These are phyloP conservation scores for Euphorbia celastroides DNA, from an alignment of 441 rosid species.

Conservation along the genomic window DNA sequence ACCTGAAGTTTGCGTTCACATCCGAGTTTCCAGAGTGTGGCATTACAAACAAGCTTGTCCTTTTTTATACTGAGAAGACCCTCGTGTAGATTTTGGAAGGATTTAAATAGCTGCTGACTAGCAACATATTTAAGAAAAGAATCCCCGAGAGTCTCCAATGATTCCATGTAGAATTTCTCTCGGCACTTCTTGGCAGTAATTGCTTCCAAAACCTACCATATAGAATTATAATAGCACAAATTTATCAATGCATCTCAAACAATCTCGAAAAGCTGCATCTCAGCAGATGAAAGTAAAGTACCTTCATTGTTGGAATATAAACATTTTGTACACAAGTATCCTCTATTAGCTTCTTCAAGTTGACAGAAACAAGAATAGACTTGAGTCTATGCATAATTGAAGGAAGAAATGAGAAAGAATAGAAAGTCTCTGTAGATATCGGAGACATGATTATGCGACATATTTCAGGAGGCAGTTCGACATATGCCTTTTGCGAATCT, in stretches of 20 bases:
- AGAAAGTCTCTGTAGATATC: conserved; percentile 56
- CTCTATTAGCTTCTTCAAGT: conserved; percentile 50
- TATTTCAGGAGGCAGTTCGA: conserved; percentile 90
- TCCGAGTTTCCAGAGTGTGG: conserved; percentile 63
- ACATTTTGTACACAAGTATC: conserved; percentile 34
- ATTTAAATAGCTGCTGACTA: conserved; percentile 65
- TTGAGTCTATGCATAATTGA: conserved; percentile 72
- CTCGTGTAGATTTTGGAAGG: conserved; percentile 47
- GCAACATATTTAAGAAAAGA: conserved; percentile 83
- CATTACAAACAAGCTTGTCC: conserved; percentile 59
- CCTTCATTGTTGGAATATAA: conserved; percentile 70
- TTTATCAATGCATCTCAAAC: neutral
- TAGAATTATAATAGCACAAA: conserved; percentile 9
- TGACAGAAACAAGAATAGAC: conserved; percentile 66
- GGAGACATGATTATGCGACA: no score
- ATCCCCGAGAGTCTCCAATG: conserved; percentile 93
- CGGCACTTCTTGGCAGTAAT: conserved; percentile 79
- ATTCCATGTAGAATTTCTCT: conserved; percentile 75
- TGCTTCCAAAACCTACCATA: conserved; percentile 75
- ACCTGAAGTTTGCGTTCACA: conserved; percentile 70
- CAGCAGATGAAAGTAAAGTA: no score
- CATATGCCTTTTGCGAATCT: conserved; percentile 43
- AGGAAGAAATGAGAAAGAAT: conserved; percentile 70
- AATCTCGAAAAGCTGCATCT: neutral
- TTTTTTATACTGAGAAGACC: conserved; percentile 73